Evolutionary conservation across 192 early-diverging fungal genomes (phyloP), one percentile per base, ranked within the genome.

Genomic region (Coemansia sp.): DNA sequence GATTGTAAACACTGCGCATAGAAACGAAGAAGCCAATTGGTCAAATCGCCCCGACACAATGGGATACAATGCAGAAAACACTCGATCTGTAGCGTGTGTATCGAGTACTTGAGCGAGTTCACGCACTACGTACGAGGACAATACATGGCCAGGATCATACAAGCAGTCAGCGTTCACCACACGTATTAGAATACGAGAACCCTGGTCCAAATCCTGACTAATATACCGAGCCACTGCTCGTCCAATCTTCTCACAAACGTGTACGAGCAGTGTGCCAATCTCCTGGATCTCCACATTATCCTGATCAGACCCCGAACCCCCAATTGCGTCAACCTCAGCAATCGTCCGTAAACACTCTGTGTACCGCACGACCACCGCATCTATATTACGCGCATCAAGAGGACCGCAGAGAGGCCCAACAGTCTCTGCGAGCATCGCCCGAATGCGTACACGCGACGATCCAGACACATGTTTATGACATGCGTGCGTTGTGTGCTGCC

Each of bases 141-240:
- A 7, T 7, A 59, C 16, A 41, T 59, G 24, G 8, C 37, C 57
- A 26, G 57, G 57, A 41, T 59, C 57, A 19, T 45, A 59, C 19
- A n/a, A 4, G 14, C 37, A 27, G 57, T 59, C 57, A 3, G 35
- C 2, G 20, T 22, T 16, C 22, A 45, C 20, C 26, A 45, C 18
- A 18, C 38, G 16, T 6, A 45, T 39, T 14, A 59, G 23, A 2
- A 45, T 24, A 3, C 35, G 22, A 12, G 13, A 14, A 20, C 26
- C 37, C 19, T 4, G 50, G n/a, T 11, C 50, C 19, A 11, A 8
- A 19, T 51, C 22, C 22, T 19, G 19, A 10, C 22, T 16, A 16
- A 51, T 19, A 51, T 13, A 10, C 19, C 50, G 19, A 13, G n/a
- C 50, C 3, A 51, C 20, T 6, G 19, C 22, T 0, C 22, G 50